Conservation (phyloP, 495 filamentous ascomycete species). For the Talaromyces ruber region DNA sequence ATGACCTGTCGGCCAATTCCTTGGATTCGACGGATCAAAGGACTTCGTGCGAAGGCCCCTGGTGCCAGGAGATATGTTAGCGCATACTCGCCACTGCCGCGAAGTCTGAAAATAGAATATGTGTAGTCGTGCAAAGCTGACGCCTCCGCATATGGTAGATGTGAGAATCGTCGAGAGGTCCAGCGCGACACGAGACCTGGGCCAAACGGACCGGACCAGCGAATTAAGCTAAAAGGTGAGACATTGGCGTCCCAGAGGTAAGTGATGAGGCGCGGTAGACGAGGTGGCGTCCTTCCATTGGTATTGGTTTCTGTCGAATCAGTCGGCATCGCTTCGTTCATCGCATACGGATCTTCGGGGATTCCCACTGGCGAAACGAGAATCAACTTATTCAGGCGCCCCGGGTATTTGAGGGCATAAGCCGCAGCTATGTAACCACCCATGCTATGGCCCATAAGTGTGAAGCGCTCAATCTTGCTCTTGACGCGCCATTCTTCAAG, state of each 20-base stretch:
- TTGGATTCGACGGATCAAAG: constrained; percentile 77
- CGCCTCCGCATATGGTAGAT: constrained; percentile 72
- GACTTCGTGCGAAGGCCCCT: constrained; percentile 83
- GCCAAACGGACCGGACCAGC: constrained; percentile 84
- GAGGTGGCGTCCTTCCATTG: constrained; percentile 45
- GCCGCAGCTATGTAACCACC: constrained; percentile 92
- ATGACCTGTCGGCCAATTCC: constrained; percentile 69
- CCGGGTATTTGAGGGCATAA: constrained; percentile 93
- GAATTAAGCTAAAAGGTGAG: constrained; percentile 84
- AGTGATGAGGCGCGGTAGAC: constrained; percentile 72
- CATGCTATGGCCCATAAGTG: constrained; percentile 83
- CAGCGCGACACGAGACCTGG: constrained; percentile 90
- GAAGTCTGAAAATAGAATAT: constrained; percentile 88
- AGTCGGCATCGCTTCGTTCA: constrained; percentile 72
- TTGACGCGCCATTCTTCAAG: constrained; percentile 91
- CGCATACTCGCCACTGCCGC: constrained; percentile 91
- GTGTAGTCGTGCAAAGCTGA: constrained; percentile 83
- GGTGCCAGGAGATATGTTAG: constrained; percentile 89
- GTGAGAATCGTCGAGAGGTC: constrained; percentile 86
- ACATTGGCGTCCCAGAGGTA: constrained; percentile 97
- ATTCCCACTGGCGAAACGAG: constrained; percentile 90
- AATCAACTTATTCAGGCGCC: constrained; percentile 89
- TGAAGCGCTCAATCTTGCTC: constrained; percentile 85
- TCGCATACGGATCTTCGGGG: constrained; percentile 89
- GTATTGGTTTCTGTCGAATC: constrained; percentile 36